A percentile compares a stretch with the other conserved stretches of the same genome.
These are phyloP conservation scores for Exophiala sp. DNA, from an alignment of 2,329 filamentous ascomycete genomes.

Conservation along the genomic window DNA sequence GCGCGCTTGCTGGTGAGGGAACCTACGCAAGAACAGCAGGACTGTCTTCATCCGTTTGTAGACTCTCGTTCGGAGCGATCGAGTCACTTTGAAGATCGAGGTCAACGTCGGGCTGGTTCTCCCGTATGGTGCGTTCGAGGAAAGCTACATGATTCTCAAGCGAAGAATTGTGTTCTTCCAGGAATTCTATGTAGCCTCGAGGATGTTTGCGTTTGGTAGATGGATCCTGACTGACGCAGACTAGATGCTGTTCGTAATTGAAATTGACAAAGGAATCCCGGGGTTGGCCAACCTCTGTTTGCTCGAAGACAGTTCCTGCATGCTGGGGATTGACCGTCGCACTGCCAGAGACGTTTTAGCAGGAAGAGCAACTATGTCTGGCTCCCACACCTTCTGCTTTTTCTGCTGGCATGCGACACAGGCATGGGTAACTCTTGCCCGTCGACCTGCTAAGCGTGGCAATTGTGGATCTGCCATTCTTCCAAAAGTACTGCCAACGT, in stretches of 20 bases:
- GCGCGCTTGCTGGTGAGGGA: not conserved
- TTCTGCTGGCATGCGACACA: slow-evolving; percentile 17
- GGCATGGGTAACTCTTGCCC: slow-evolving; percentile 10
- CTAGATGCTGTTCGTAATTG: not conserved
- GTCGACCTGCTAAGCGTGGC: not conserved
- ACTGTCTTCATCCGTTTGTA: not conserved
- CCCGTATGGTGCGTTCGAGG: slow-evolving; percentile 5
- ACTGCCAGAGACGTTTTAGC: not conserved
- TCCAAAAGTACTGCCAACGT: no score
- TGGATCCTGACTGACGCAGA: slow-evolving; percentile 13
- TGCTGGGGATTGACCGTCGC: slow-evolving; percentile 9
- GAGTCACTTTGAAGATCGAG: not conserved
- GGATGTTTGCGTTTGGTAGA: slow-evolving; percentile 14
- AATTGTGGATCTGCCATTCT: not conserved
- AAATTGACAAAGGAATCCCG: not conserved
- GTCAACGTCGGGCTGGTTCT: not conserved
- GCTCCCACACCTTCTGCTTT: slow-evolving; percentile 9
- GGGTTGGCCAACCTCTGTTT: slow-evolving; percentile 7
- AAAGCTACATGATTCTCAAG: slow-evolving; percentile 14
- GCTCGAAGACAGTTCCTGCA: slow-evolving; percentile 13
- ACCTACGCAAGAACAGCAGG: not conserved
- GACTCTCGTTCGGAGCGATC: not conserved
- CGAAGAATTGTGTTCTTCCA: slow-evolving; percentile 12
- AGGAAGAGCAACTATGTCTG: not conserved
- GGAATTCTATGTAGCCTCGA: slow-evolving; percentile 11